Percentiles rank a stretch among this genome's conserved stretches.
These are phyloP conservation scores for Lojkania enalia DNA, from an alignment of 2,329 filamentous ascomycete genomes.

Conservation along the genomic window DNA sequence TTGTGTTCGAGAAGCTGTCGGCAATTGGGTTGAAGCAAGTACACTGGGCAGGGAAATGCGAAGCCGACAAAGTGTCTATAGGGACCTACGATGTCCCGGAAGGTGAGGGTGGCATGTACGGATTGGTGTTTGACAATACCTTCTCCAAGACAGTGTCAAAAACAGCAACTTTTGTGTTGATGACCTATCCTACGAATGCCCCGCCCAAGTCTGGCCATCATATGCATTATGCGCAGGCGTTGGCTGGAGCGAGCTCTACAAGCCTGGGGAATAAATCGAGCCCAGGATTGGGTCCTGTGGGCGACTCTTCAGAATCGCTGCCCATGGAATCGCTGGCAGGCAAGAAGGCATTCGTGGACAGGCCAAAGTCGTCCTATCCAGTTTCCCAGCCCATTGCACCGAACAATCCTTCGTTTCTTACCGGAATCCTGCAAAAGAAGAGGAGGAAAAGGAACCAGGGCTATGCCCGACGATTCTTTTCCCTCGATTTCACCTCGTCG, in stretches of 20 bases:
- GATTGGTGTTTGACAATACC: slow-evolving; percentile 96
- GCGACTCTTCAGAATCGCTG: slow-evolving; percentile 57
- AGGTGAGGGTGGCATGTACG: slow-evolving; percentile 88
- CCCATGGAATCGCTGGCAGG: slow-evolving; percentile 34
- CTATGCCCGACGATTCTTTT: slow-evolving; percentile 92
- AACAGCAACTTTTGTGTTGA: slow-evolving; percentile 88
- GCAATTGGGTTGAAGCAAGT: slow-evolving; percentile 65
- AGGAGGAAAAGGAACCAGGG: slow-evolving; percentile 92
- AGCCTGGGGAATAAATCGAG: slow-evolving; percentile 44
- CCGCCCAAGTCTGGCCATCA: slow-evolving; percentile 75
- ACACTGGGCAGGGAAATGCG: slow-evolving; percentile 89
- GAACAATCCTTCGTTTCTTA: slow-evolving; percentile 65
- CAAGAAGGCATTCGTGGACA: slow-evolving; percentile 38
- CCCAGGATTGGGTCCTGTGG: slow-evolving; percentile 46
- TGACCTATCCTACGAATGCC: slow-evolving; percentile 86
- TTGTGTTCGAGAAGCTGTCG: slow-evolving; percentile 68
- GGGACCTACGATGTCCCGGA: slow-evolving; percentile 79
- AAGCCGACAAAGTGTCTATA: slow-evolving; percentile 92
- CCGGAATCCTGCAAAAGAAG: slow-evolving; percentile 84
- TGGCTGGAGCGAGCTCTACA: slow-evolving; percentile 52
- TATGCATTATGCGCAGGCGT: slow-evolving; percentile 61
- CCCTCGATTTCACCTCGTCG: slow-evolving; percentile 89
- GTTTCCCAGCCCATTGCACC: slow-evolving; percentile 21
- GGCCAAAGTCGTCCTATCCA: slow-evolving; percentile 44
- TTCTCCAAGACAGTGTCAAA: slow-evolving; percentile 93